Conservation (phyloP, 192 early-diverging fungal species). For the Umbelopsis isabellina region DNA sequence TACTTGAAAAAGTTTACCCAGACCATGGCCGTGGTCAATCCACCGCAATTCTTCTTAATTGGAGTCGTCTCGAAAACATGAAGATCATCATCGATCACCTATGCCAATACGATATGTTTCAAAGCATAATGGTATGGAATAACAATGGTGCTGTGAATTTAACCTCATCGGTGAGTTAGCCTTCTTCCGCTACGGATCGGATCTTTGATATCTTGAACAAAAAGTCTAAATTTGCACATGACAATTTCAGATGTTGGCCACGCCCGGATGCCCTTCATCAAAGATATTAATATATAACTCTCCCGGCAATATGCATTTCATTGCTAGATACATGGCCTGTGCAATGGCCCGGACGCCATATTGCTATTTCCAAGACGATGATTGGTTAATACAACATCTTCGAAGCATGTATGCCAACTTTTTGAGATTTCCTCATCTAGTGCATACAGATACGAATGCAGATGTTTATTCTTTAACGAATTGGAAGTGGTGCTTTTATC, state of each 20-base stretch:
- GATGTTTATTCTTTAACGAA: constrained; percentile 52
- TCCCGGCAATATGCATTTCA: constrained; percentile 50
- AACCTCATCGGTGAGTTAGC: constrained; percentile 44
- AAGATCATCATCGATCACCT: constrained; percentile 50
- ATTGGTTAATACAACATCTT: constrained; percentile 48
- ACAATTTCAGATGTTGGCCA: constrained; percentile 43
- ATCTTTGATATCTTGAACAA: not conserved
- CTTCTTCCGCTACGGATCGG: not conserved
- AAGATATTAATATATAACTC: constrained; percentile 54
- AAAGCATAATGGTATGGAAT: constrained; percentile 59
- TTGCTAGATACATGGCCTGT: constrained; percentile 61
- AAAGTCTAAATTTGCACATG: not conserved
- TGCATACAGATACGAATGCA: constrained; percentile 55
- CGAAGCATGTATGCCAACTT: constrained; percentile 62
- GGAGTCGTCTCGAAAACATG: constrained; percentile 40
- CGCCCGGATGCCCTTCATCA: constrained; percentile 29
- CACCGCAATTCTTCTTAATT: constrained; percentile 46
- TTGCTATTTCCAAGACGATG: constrained; percentile 64
- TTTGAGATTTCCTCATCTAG: constrained; percentile 51
- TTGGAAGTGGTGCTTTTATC: constrained; percentile 61
- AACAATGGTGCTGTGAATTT: constrained; percentile 50
- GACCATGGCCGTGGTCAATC: constrained; percentile 49
- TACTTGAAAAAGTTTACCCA: constrained; percentile 48
- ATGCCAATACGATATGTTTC: constrained; percentile 62
- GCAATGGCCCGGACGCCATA: constrained; percentile 55